phyloP scores from a whole-genome alignment of 805 yeast species.

The Cyberlindnera galapagoensis region DNA sequence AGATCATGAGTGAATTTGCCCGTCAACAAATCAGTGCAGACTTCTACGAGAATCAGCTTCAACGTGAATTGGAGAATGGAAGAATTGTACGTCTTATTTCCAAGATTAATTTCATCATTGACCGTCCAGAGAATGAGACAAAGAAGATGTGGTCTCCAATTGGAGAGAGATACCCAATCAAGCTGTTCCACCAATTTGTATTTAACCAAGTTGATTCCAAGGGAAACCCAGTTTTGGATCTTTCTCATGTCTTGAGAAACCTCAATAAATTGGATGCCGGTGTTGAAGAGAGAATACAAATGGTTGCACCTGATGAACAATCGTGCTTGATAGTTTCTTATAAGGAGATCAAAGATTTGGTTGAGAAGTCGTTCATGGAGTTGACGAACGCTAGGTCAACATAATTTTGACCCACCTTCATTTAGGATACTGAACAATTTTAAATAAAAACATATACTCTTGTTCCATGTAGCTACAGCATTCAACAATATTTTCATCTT shows the following conservation, averaged over 20 bases:
- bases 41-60: conserved; percentile 51
- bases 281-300: conserved; percentile 69
- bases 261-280: conserved; percentile 93
- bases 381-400: conserved; percentile 14
- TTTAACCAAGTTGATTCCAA: conserved; percentile 77
- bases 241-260: conserved; percentile 71
- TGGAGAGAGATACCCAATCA: conserved; percentile 67
- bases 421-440: no score
- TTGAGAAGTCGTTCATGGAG: conserved; percentile 62
- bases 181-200: conserved; percentile 74
- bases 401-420: no score
- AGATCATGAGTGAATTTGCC: conserved; percentile 41
- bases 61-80: conserved; percentile 80
- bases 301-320: conserved; percentile 80
- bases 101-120: conserved; percentile 73
- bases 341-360: conserved; percentile 68
- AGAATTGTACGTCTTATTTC: conserved; percentile 76
- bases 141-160: conserved; percentile 58
- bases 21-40: conserved; percentile 48
- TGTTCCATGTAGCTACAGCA: no score
- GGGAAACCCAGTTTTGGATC: conserved; percentile 74
- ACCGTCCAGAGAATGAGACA: conserved; percentile 61
- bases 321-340: conserved; percentile 80
- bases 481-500: no score
- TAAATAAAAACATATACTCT: no score